Conservation (phyloP, 2,329 filamentous ascomycete species). For the Trichoderma hamatum region DNA sequence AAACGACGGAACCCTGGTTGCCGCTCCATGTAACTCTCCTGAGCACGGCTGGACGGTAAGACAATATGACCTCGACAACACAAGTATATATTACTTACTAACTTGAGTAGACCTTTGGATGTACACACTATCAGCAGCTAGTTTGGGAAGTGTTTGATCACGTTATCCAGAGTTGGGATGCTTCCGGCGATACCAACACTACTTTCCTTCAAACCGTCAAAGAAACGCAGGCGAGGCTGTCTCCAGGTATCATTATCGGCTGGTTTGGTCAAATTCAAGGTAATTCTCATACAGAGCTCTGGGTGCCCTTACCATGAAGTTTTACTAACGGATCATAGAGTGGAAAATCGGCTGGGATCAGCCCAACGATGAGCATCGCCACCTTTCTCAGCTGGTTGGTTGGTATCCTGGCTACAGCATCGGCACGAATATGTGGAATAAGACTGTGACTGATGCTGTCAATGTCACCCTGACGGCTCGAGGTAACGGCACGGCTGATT, state of each 20-base stretch:
- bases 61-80: background rate
- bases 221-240: conserved; percentile 15
- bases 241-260: conserved; percentile 21
- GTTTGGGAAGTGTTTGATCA: conserved; percentile 49
- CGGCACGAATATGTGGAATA: conserved; percentile 48
- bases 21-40: conserved; percentile 61
- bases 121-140: conserved; percentile 57
- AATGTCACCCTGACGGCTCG: conserved; percentile 49
- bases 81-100: background rate
- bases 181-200: conserved; percentile 34
- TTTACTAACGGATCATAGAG: background rate
- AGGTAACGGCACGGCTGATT: conserved; percentile 52
- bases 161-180: conserved; percentile 37
- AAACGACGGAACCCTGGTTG: conserved; percentile 56
- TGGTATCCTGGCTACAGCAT: conserved; percentile 59
- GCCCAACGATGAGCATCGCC: conserved; percentile 34
- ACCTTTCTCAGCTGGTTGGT: conserved; percentile 59
- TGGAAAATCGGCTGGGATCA: conserved; percentile 41
- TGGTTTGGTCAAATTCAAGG: conserved; percentile 26
- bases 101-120: conserved; percentile 49
- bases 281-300: background rate
- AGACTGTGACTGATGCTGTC: conserved; percentile 49
- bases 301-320: fast-evolving
- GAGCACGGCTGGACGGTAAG: conserved; percentile 54
- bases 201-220: conserved; percentile 41